Conservation (phyloP, 1,284 basidiomycete species). For the Agroathelia rolfsii region DNA sequence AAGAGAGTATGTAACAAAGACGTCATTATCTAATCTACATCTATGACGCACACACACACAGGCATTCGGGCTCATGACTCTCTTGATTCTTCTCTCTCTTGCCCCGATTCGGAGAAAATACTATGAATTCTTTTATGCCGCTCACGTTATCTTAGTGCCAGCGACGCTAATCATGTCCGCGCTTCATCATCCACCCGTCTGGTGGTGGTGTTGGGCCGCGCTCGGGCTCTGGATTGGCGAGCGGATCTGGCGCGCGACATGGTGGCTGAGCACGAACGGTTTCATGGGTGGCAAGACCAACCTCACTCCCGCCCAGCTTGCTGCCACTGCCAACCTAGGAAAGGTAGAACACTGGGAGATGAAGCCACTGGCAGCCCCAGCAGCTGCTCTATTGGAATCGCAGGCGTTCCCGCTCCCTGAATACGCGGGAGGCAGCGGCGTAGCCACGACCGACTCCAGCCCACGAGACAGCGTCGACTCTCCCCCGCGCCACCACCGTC, state of each 20-base stretch:
- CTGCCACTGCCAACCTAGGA: neutral
- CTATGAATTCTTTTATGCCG: slow-evolving; percentile 72
- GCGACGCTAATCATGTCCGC: slow-evolving; percentile 52
- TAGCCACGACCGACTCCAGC: no score
- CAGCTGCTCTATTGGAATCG: neutral
- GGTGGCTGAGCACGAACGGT: slow-evolving; percentile 61
- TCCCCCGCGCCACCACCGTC: neutral
- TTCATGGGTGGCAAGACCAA: slow-evolving; percentile 20
- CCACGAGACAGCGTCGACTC: neutral
- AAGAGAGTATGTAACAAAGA: no score
- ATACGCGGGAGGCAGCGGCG: no score
- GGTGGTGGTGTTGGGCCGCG: slow-evolving; percentile 63
- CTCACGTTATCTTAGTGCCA: slow-evolving; percentile 61
- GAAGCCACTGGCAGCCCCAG: neutral
- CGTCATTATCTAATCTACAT: no score
- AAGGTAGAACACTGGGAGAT: slow-evolving; percentile 1
- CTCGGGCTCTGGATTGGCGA: slow-evolving; percentile 60
- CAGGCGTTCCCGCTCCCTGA: neutral
- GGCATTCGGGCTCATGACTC: slow-evolving; percentile 65
- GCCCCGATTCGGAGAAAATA: slow-evolving; percentile 52
- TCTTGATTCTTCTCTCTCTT: slow-evolving; percentile 56
- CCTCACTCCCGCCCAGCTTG: slow-evolving; percentile 1
- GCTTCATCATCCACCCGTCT: slow-evolving; percentile 62
- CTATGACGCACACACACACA: slow-evolving; percentile 15
- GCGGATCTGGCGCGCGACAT: slow-evolving; percentile 46